Percentiles rank a stretch among this genome's conserved stretches.
These are phyloP conservation scores for Vaccinium darrowii DNA, from an alignment of 148 eudicot species.

Conservation along the genomic window DNA sequence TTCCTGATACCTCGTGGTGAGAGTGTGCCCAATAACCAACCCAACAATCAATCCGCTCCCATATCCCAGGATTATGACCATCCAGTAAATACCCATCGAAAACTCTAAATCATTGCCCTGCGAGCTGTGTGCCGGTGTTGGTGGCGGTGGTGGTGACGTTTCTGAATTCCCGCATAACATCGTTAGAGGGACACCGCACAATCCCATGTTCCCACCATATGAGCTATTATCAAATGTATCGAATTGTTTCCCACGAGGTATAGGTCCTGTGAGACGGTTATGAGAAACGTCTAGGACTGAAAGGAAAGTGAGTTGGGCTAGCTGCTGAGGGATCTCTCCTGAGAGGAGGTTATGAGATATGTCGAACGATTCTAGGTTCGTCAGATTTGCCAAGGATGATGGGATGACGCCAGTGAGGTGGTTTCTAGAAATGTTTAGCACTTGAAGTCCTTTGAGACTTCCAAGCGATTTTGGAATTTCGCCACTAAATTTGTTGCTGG, in stretches of 20 bases:
- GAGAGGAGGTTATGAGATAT: neutral
- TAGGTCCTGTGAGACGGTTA: neutral
- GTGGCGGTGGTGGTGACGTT: neutral
- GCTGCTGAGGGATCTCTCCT: neutral
- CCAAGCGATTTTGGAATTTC: neutral
- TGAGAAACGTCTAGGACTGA: neutral
- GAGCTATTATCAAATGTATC: neutral
- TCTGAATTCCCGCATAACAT: neutral
- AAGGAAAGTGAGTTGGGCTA: neutral
- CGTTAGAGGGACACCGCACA: neutral
- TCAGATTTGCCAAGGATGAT: neutral
- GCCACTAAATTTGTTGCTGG: neutral
- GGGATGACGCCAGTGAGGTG: neutral
- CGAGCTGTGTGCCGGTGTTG: neutral
- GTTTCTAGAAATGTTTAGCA: neutral
- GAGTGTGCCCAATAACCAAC: neutral
- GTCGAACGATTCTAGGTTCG: neutral
- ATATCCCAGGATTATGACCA: neutral
- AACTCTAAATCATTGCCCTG: neutral
- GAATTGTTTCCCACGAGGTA: neutral
- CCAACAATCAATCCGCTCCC: too few relatives aligned
- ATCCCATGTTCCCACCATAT: neutral
- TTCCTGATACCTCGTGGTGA: neutral
- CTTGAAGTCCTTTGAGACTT: neutral
- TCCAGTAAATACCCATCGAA: neutral